Percentiles rank a stretch among this genome's conserved stretches.
phyloP scores from a whole-genome alignment of 768 basidiomycete genomes.

The Dictyophora rubrovolvata region DNA sequence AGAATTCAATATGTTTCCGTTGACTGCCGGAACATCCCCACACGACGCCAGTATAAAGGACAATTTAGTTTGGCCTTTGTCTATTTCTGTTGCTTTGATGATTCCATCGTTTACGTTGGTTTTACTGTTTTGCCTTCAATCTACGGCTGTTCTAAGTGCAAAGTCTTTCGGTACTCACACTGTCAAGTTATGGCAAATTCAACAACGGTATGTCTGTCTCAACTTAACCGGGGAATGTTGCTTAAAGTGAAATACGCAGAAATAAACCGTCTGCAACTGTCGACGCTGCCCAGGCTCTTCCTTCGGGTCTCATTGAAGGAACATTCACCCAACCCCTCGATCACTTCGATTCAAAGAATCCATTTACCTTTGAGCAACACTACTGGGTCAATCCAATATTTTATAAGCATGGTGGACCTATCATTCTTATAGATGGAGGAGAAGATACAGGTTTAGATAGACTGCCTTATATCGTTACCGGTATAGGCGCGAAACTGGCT shows the following conservation, averaged over 20 bases:
- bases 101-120: too few species aligned
- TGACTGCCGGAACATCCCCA: too few species aligned
- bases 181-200: too few species aligned
- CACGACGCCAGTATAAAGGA: too few species aligned
- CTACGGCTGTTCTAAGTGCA: too few species aligned
- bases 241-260: background rate
- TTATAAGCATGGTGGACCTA: slow-evolving; percentile 65
- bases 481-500: slow-evolving; percentile 79
- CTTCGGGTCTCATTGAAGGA: background rate
- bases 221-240: too few species aligned
- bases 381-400: slow-evolving; percentile 87
- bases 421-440: slow-evolving; percentile 86
- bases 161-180: too few species aligned
- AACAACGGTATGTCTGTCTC: too few species aligned
- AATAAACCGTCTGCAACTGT: background rate
- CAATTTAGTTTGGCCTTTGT: too few species aligned
- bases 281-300: background rate
- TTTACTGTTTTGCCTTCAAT: too few species aligned
- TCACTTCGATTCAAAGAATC: slow-evolving; percentile 50
- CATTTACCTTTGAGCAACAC: slow-evolving; percentile 69
- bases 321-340: slow-evolving; percentile 75
- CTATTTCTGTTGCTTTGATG: too few species aligned
- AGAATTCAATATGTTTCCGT: too few species aligned
- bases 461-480: slow-evolving; percentile 35
- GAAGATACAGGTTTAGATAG: slow-evolving; percentile 77